Conservation (phyloP, 176 grass and related monocot species). For the Elymus sibiricus region DNA sequence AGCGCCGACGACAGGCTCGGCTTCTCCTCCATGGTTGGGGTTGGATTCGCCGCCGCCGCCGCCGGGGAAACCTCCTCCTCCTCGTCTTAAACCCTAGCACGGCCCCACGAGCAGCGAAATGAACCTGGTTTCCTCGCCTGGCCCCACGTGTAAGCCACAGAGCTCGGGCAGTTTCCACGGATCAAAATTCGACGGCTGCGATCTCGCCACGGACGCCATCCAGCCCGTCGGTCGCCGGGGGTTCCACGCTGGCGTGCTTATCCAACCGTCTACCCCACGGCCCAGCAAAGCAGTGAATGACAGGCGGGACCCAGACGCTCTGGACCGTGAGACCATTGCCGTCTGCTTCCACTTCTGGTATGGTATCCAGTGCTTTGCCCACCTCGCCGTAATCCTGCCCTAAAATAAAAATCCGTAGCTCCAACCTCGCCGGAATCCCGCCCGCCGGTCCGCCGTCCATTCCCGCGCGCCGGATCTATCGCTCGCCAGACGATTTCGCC, state of each 20-base stretch:
- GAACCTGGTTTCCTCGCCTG: not conserved
- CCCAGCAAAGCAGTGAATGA: not conserved
- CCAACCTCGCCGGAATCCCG: not conserved
- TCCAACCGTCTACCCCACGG: not conserved
- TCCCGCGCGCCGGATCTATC: not conserved
- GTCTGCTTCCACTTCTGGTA: not conserved
- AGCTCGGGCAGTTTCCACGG: not conserved
- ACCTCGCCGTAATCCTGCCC: slow-evolving; percentile 5
- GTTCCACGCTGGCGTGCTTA: not conserved
- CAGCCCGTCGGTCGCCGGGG: not conserved
- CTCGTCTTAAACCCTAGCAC: slow-evolving; percentile 39
- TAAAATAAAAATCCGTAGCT: not conserved
- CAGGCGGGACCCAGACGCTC: not conserved
- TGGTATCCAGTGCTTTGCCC: slow-evolving; percentile 44
- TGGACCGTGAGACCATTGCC: not conserved
- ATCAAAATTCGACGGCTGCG: too few relatives aligned
- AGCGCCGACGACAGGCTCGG: slow-evolving; percentile 57
- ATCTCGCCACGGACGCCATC: too few relatives aligned
- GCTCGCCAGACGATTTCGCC: not conserved
- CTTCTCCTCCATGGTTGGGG: slow-evolving; percentile 45
- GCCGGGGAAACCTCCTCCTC: not conserved
- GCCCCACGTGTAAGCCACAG: not conserved
- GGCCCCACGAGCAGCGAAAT: slow-evolving; percentile 9
- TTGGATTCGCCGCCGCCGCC: slow-evolving; percentile 8
- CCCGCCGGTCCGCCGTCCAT: not conserved